Evolutionary conservation across 2,329 filamentous ascomycete genomes (phyloP).

Genomic region (Plenodomus tracheiphilus): DNA sequence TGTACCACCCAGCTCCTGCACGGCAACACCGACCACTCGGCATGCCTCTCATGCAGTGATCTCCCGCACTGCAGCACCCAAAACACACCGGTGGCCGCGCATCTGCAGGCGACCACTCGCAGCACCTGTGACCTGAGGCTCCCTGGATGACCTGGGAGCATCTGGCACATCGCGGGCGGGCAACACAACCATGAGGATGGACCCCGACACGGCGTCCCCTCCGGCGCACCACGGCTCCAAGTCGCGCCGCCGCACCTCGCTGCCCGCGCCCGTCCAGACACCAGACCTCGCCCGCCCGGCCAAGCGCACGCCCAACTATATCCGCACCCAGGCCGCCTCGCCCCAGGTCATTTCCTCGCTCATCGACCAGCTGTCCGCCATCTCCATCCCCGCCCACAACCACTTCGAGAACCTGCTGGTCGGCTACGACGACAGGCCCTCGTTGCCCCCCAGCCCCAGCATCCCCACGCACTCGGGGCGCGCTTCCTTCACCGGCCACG

Average conservation of each 20-base stretch:
- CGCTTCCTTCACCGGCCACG: slow-evolving; percentile 20
- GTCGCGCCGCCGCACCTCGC: slow-evolving; percentile 28
- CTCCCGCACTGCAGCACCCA: slow-evolving; percentile 7
- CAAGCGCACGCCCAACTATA: slow-evolving; percentile 40
- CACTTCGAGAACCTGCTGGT: slow-evolving; percentile 65
- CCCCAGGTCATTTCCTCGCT: slow-evolving; percentile 71
- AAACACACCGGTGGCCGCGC: slow-evolving; percentile 5
- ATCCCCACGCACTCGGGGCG: slow-evolving; percentile 28
- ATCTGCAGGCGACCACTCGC: slow-evolving; percentile 1
- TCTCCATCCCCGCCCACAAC: slow-evolving; percentile 65
- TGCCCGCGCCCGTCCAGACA: slow-evolving; percentile 23
- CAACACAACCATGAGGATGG: no score
- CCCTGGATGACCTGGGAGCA: no score
- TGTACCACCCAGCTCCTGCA: not conserved
- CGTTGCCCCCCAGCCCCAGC: slow-evolving; percentile 23
- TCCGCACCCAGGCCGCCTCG: slow-evolving; percentile 50
- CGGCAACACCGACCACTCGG: slow-evolving; percentile 5
- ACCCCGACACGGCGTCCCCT: slow-evolving; percentile 18
- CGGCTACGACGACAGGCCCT: slow-evolving; percentile 37
- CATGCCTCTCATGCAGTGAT: slow-evolving; percentile 20
- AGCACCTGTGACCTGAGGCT: no score
- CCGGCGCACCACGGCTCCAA: slow-evolving; percentile 5
- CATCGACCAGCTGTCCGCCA: slow-evolving; percentile 63
- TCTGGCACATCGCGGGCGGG: no score
- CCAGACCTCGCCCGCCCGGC: slow-evolving; percentile 17